Conservation (phyloP, 2,329 filamentous ascomycete species). For the Elsinoe batatas region DNA sequence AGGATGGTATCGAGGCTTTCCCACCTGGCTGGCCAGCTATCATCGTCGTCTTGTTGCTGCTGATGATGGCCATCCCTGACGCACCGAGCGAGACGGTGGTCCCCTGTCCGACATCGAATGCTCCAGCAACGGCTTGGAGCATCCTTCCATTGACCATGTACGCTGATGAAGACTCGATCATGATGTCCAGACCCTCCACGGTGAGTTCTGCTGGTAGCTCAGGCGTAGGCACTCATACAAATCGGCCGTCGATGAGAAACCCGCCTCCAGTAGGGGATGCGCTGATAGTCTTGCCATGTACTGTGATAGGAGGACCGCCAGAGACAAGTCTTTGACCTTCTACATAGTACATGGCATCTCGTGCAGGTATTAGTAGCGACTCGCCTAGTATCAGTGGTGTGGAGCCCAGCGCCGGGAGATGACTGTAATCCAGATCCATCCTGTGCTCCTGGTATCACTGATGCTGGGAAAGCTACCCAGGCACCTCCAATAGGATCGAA, state of each 20-base stretch:
- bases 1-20: conserved; percentile 18
- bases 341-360: conserved; percentile 19
- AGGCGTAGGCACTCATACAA: conserved; percentile 2
- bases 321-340: conserved; percentile 22
- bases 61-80: conserved; percentile 29
- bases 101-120: conserved; percentile 28
- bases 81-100: conserved; percentile 25
- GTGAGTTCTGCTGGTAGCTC: background rate
- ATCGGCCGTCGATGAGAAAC: conserved; percentile 19
- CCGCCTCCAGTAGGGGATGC: conserved; percentile 14
- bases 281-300: conserved; percentile 18
- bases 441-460: background rate
- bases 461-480: background rate
- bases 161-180: conserved; percentile 25
- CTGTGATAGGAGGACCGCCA: conserved; percentile 22
- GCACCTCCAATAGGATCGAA: background rate
- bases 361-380: background rate
- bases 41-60: conserved; percentile 21
- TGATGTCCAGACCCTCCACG: conserved; percentile 14
- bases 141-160: conserved; percentile 29
- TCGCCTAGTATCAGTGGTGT: background rate
- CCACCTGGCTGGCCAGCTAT: conserved; percentile 19
- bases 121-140: conserved; percentile 26
- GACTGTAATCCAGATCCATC: background rate
- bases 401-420: background rate